Conservation (phyloP, 176 grass and related monocot species). For the Lolium perenne region DNA sequence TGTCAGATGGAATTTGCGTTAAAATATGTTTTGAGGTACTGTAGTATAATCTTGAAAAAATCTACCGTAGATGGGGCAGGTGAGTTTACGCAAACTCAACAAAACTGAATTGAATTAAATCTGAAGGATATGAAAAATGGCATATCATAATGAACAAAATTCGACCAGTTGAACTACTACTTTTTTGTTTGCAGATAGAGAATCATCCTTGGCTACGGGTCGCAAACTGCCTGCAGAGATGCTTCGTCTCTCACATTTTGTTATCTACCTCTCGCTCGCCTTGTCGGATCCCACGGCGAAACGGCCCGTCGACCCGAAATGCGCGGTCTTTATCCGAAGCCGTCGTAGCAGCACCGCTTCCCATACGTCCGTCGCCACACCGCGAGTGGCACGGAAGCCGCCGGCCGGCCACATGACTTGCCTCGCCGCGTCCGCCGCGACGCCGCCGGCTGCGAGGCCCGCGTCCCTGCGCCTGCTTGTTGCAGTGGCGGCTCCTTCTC, state of each 20-base stretch:
- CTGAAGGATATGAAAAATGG: background rate
- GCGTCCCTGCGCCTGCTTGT: background rate
- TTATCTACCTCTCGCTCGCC: constrained; percentile 17
- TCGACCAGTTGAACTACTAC: background rate
- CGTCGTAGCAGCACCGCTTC: background rate
- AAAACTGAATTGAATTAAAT: background rate
- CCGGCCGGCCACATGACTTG: constrained; percentile 44
- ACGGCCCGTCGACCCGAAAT: constrained; percentile 19
- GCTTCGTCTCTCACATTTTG: constrained; percentile 25
- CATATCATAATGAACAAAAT: background rate
- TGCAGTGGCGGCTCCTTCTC: background rate
- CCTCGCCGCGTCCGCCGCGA: constrained; percentile 28
- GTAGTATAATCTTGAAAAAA: too few relatives aligned
- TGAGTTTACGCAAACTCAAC: too few relatives aligned
- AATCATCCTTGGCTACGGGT: background rate
- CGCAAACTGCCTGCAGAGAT: constrained; percentile 36
- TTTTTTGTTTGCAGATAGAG: background rate
- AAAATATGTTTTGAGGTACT: too few relatives aligned
- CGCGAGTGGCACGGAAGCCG: background rate
- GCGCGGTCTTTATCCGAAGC: constrained; percentile 45
- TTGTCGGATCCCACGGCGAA: background rate
- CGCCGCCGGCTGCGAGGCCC: background rate
- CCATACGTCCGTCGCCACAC: background rate
- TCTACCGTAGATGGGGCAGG: too few relatives aligned
- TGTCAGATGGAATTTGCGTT: too few relatives aligned